Percentiles rank a stretch among this genome's conserved stretches.
phyloP scores from a whole-genome alignment of 805 yeast species.

The Lachancea kluyveri region DNA sequence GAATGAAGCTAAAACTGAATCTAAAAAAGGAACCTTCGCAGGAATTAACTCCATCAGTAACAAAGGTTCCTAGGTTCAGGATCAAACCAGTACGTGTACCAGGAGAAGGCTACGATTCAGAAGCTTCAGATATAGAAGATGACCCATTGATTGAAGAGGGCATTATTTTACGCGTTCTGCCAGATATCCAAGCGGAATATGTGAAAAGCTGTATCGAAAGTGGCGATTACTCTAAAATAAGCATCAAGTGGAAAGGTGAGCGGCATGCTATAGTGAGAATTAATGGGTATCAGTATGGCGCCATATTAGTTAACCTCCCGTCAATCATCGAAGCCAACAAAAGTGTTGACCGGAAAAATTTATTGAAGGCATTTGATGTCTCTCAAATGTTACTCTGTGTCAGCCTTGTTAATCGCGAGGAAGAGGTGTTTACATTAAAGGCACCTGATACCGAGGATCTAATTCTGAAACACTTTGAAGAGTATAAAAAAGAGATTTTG shows the following conservation, averaged over 20 bases:
- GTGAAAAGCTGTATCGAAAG: constrained; percentile 70
- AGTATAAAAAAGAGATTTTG: constrained; percentile 24
- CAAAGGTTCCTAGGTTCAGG: constrained; percentile 39
- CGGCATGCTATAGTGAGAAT: constrained; percentile 72
- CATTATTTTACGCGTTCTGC: constrained; percentile 66
- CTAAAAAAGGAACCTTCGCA: constrained; percentile 17
- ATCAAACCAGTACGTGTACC: constrained; percentile 63
- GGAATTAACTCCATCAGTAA: constrained; percentile 23
- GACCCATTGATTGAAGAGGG: constrained; percentile 92
- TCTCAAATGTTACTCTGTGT: constrained; percentile 80
- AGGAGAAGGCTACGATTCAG: constrained; percentile 95
- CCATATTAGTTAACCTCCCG: constrained; percentile 83
- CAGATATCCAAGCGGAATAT: constrained; percentile 46
- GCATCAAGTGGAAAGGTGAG: constrained; percentile 77
- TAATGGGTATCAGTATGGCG: constrained; percentile 68
- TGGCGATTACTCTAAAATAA: constrained; percentile 67
- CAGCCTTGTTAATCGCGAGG: constrained; percentile 41
- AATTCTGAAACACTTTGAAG: constrained; percentile 26
- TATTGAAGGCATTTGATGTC: constrained; percentile 80
- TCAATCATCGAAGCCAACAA: constrained; percentile 82
- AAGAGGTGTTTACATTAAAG: constrained; percentile 38
- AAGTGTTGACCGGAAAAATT: constrained; percentile 77
- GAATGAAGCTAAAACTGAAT: constrained; percentile 19
- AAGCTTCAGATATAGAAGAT: constrained; percentile 92
- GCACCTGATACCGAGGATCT: constrained; percentile 40